Conservation (phyloP, 495 filamentous ascomycete species). For the Mytilinidion resinicola region DNA sequence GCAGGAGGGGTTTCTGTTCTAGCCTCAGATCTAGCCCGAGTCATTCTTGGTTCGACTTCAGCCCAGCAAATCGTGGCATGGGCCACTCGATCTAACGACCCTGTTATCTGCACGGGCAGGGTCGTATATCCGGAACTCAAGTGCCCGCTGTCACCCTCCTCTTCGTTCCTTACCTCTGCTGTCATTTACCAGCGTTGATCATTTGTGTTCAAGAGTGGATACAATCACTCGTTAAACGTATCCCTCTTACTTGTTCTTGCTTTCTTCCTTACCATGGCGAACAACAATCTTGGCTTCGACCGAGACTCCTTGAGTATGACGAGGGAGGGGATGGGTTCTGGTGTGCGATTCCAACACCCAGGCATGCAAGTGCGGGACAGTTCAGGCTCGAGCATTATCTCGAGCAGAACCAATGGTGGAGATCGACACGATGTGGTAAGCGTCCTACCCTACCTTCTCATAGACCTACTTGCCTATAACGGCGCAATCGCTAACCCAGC, state of each 20-base stretch:
- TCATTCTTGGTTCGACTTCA: conserved; percentile 5
- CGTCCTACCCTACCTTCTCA: background rate
- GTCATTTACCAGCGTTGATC: conserved; percentile 1
- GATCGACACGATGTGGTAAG: conserved; percentile 26
- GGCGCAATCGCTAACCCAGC: background rate
- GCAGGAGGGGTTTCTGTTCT: background rate
- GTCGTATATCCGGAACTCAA: conserved; percentile 14
- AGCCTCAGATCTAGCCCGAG: conserved; percentile 3
- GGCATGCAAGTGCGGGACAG: conserved; percentile 16
- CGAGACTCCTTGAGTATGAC: conserved; percentile 15
- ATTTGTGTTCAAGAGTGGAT: conserved; percentile 1
- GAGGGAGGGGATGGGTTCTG: conserved; percentile 2
- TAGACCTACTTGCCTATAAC: background rate
- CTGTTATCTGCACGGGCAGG: conserved; percentile 9
- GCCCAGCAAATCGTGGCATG: conserved; percentile 7
- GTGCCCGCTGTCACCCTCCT: conserved; percentile 9
- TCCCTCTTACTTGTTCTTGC: background rate
- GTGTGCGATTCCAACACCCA: conserved; percentile 10
- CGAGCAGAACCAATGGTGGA: conserved; percentile 17
- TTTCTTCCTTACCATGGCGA: conserved; percentile 1
- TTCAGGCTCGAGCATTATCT: conserved; percentile 20
- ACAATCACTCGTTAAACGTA: conserved; percentile 1
- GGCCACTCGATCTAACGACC: background rate
- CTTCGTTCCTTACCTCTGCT: background rate
- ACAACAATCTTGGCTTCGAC: conserved; percentile 4